Conservation (phyloP, 139 green algal genomes). For the Micractinium sp. region DNA sequence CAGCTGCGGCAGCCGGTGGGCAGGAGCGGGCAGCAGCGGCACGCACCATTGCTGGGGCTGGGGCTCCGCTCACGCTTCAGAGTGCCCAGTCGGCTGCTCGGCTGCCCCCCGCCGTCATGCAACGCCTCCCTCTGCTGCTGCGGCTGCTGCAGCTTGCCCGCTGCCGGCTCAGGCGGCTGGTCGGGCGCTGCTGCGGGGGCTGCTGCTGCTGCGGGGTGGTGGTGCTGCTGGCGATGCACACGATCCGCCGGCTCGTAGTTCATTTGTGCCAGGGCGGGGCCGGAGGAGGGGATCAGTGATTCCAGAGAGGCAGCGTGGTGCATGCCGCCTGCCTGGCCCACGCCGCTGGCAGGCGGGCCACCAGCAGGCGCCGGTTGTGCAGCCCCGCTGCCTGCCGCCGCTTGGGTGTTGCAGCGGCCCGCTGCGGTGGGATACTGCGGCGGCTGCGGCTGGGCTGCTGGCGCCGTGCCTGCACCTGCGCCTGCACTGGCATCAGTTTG, state of each 20-base stretch:
- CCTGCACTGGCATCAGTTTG: neutral
- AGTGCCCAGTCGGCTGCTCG: constrained; percentile 25
- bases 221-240: neutral
- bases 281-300: neutral
- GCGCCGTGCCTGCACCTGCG: neutral
- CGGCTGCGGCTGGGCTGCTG: neutral
- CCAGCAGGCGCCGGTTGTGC: no score
- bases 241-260: neutral
- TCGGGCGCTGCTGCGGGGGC: neutral
- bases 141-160: neutral
- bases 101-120: neutral
- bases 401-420: neutral
- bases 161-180: neutral
- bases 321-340: neutral
- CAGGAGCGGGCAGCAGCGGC: neutral
- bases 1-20: neutral
- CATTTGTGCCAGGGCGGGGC: neutral
- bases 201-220: neutral
- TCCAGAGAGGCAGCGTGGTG: neutral
- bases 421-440: neutral
- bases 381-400: neutral
- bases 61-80: constrained; percentile 21
- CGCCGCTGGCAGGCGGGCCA: neutral
- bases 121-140: neutral
- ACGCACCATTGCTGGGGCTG: constrained; percentile 29